Conservation (phyloP, 1,284 basidiomycete species). For the Ustilago shanxiensis region DNA sequence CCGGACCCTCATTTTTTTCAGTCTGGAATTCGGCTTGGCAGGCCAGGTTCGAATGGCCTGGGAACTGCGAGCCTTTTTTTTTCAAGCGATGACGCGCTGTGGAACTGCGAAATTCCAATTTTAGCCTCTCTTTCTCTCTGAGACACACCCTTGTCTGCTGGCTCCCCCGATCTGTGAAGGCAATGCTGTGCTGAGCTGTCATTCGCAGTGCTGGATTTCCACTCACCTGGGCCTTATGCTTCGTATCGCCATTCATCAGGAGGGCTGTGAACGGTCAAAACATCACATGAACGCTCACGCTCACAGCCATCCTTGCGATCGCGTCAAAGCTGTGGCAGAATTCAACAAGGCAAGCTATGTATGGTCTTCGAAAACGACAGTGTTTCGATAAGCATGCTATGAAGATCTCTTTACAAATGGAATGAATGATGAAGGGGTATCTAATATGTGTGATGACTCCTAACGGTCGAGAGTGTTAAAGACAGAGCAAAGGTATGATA, state of each 20-base stretch:
- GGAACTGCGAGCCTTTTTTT: too few relatives aligned
- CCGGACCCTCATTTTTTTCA: too few relatives aligned
- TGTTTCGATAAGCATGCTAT: conserved; percentile 4
- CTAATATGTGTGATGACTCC: neutral
- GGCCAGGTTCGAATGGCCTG: too few relatives aligned
- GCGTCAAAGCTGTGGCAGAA: neutral
- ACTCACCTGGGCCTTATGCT: neutral
- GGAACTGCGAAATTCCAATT: too few relatives aligned
- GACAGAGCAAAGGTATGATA: neutral
- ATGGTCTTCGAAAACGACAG: neutral
- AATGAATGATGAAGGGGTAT: conserved; percentile 1
- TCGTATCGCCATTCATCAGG: neutral
- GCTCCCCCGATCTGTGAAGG: neutral
- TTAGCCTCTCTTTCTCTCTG: too few relatives aligned
- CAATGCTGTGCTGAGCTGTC: neutral
- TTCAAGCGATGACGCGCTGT: too few relatives aligned
- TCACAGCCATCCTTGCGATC: neutral
- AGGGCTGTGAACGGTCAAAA: too few relatives aligned
- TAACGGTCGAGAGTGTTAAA: neutral
- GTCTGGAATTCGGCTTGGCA: too few relatives aligned
- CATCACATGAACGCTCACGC: neutral
- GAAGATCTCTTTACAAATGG: neutral
- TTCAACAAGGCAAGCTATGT: neutral
- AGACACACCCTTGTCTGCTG: neutral
- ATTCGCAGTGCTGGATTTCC: neutral